Conservation (phyloP, 1,284 basidiomycete genomes). For the Ustilago vetiveriae region DNA sequence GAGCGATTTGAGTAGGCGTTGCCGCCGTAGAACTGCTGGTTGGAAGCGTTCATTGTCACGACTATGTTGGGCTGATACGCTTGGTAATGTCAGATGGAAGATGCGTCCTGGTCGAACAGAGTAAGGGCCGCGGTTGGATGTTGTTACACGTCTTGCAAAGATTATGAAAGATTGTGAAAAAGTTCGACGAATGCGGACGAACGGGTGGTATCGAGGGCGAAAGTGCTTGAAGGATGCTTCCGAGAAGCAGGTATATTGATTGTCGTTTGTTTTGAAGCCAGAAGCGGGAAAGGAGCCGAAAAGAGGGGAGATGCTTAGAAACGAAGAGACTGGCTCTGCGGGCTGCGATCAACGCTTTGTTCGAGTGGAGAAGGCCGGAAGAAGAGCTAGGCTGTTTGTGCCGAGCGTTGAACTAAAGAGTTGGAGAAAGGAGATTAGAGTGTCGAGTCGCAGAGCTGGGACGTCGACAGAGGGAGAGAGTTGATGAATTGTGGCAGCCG, state of each 20-base stretch:
- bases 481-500: too few relatives aligned
- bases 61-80: background rate
- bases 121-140: too few relatives aligned
- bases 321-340: conserved; percentile 1
- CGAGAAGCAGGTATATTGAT: conserved; percentile 31
- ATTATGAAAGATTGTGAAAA: background rate
- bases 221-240: conserved; percentile 22
- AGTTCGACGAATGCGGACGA: background rate
- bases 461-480: background rate
- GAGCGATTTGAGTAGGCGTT: conserved; percentile 45
- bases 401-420: too few relatives aligned
- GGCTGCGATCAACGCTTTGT: conserved; percentile 4
- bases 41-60: conserved; percentile 32
- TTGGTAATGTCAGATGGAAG: background rate
- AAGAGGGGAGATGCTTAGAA: conserved; percentile 9
- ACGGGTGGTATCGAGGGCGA: background rate
- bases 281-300: background rate
- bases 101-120: conserved; percentile 23
- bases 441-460: too few relatives aligned
- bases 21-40: conserved; percentile 26
- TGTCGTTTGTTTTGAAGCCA: conserved; percentile 1
- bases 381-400: background rate
- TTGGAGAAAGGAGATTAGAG: too few relatives aligned
- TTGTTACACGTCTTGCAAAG: conserved; percentile 22
- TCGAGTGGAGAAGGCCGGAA: background rate